phyloP scores from a whole-genome alignment of 2,329 filamentous ascomycete genomes.

The Aspergillus japonicus region DNA sequence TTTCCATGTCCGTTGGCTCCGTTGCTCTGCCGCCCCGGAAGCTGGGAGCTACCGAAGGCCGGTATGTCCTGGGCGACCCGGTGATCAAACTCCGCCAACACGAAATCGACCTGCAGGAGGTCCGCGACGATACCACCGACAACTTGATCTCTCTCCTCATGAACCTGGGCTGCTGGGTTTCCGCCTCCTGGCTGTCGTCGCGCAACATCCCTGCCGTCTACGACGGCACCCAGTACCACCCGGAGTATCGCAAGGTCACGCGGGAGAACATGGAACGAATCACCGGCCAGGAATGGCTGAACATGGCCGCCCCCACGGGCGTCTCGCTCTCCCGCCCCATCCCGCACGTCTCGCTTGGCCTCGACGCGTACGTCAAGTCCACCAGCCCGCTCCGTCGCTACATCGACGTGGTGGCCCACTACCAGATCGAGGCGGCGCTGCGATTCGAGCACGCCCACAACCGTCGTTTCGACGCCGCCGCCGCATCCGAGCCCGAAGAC shows the following conservation, averaged over 20 bases:
- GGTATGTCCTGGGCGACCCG: constrained; percentile 44
- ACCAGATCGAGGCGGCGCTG: constrained; percentile 63
- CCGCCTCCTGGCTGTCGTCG: constrained; percentile 36
- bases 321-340: constrained; percentile 49
- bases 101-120: constrained; percentile 36
- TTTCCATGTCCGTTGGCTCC: constrained; percentile 29
- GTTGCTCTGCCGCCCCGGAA: constrained; percentile 27
- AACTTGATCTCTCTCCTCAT: constrained; percentile 52
- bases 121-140: constrained; percentile 37
- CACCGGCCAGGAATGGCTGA: constrained; percentile 40
- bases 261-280: constrained; percentile 44
- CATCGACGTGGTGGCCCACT: constrained; percentile 61
- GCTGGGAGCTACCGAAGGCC: constrained; percentile 29
- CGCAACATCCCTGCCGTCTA: constrained; percentile 39
- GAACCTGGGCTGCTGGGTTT: constrained; percentile 51
- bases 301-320: constrained; percentile 36
- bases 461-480: constrained; percentile 38
- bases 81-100: constrained; percentile 36
- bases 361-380: constrained; percentile 55
- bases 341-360: constrained; percentile 52
- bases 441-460: constrained; percentile 54
- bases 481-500: constrained; percentile 16
- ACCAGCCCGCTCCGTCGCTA: constrained; percentile 63
- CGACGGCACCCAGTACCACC: constrained; percentile 39
- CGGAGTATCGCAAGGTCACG: constrained; percentile 41